These are phyloP conservation scores for Noccaea caerulescens DNA, from an alignment of 345 rosid genomes.

Conservation along the genomic window DNA sequence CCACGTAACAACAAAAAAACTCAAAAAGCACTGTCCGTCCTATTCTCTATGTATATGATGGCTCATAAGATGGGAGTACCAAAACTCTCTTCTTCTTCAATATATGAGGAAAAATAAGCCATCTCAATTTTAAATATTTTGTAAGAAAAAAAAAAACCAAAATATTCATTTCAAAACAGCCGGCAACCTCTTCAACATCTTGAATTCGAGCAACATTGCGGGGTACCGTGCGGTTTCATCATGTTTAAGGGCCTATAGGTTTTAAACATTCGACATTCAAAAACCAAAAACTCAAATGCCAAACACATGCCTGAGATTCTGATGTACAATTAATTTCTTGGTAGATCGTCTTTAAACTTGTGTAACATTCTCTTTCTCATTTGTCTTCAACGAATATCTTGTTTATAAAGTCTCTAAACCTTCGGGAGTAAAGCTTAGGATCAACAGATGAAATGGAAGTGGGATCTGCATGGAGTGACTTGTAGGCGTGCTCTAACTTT, in stretches of 20 bases:
- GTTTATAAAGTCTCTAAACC: slow-evolving; percentile 64
- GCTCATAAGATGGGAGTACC: slow-evolving; percentile 3
- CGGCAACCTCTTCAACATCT: slow-evolving; percentile 36
- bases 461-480: slow-evolving; percentile 65
- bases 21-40: not conserved
- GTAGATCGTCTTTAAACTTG: slow-evolving; percentile 20
- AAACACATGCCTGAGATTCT: slow-evolving; percentile 20
- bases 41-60: slow-evolving; percentile 11
- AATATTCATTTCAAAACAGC: slow-evolving; percentile 26
- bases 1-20: not conserved
- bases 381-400: slow-evolving; percentile 62
- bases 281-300: slow-evolving; percentile 22
- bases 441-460: slow-evolving; percentile 72
- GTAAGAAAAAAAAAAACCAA: not conserved
- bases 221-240: slow-evolving; percentile 27
- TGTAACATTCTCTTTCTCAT: slow-evolving; percentile 26
- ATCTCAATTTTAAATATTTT: not conserved
- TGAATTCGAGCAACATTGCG: slow-evolving; percentile 32
- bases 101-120: not conserved
- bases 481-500: slow-evolving; percentile 71
- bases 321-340: slow-evolving; percentile 12
- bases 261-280: slow-evolving; percentile 28
- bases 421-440: slow-evolving; percentile 65
- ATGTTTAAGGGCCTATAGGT: slow-evolving; percentile 10
- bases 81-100: slow-evolving; percentile 24